Percentiles rank a stretch among this genome's conserved stretches.
phyloP scores from a whole-genome alignment of 1,139 yeast genomes.

The Meyerozyma guilliermondii region DNA sequence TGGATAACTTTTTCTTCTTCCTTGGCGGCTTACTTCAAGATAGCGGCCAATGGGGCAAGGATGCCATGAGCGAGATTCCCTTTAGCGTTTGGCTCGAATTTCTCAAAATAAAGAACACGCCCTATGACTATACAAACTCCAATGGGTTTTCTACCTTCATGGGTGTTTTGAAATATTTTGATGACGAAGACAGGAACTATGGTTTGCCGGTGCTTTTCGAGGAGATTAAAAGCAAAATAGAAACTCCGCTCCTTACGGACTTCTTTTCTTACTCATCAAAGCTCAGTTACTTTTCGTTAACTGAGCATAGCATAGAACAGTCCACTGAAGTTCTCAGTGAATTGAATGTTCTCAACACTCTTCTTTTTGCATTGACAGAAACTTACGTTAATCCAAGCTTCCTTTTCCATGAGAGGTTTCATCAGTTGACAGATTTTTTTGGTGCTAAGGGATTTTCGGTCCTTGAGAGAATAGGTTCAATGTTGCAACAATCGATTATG shows the following conservation, averaged over 20 bases:
- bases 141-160: slow-evolving; percentile 49
- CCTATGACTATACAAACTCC: slow-evolving; percentile 58
- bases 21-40: slow-evolving; percentile 44
- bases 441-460: slow-evolving; percentile 21
- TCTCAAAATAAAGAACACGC: slow-evolving; percentile 43
- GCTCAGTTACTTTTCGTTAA: slow-evolving; percentile 23
- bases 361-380: slow-evolving; percentile 46
- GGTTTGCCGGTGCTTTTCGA: slow-evolving; percentile 32
- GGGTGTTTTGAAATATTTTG: slow-evolving; percentile 51
- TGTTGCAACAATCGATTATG: slow-evolving; percentile 45
- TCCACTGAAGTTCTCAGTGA: slow-evolving; percentile 30
- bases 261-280: slow-evolving; percentile 9
- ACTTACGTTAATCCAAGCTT: slow-evolving; percentile 50
- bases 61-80: slow-evolving; percentile 33
- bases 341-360: slow-evolving; percentile 29
- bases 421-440: slow-evolving; percentile 43
- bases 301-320: slow-evolving; percentile 21
- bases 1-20: slow-evolving; percentile 46
- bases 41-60: slow-evolving; percentile 45
- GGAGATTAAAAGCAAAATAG: slow-evolving; percentile 8
- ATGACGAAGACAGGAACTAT: slow-evolving; percentile 49
- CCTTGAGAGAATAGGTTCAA: slow-evolving; percentile 30
- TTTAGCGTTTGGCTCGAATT: slow-evolving; percentile 42
- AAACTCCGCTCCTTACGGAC: slow-evolving; percentile 8
- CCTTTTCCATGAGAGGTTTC: slow-evolving; percentile 44